Evolutionary conservation across 2,329 filamentous ascomycete species (phyloP), one percentile per base, ranked within the genome.

Genomic region (Colletotrichum karsti): DNA sequence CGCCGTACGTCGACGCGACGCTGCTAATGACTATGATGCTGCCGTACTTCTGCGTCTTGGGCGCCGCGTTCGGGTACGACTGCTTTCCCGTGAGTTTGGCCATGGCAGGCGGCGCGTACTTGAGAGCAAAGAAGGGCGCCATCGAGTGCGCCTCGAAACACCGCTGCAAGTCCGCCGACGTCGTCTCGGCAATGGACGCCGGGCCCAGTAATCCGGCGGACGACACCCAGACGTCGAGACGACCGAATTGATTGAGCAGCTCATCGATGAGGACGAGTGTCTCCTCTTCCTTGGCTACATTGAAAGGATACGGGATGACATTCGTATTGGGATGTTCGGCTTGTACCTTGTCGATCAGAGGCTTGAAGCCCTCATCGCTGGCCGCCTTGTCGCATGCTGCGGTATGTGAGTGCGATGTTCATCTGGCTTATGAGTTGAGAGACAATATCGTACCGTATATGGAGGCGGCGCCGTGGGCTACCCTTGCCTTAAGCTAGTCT

Each of bases 61-160:
- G 86, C 12, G 87, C 85, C 1, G 89, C 88, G 72, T 91, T 91
- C 0, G 86, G 81, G 72, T 91, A 91, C 46, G 85, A 82, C 69
- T 86, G 77, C 68, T 77, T 85, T 1, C 83, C 80, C 0, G 85
- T 85, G 7, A 85, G 83, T 74, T 91, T 91, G 18, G 79, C 82
- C 89, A 91, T 91, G 2, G 89, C 89, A 3, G 87, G 84, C 0
- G 88, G 88, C 0, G 87, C 88, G 72, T 90, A 90, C 74, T 91
- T 91, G 69, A 91, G 80, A 1, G 88, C 88, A 72, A 89, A 90
- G 80, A 91, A 91, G 2, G 89, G 88, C 7, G 87, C 87, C 77
- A 90, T 83, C 41, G 83, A 83, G 73, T 90, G 89, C 3, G 87
- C 85, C 73, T 90, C 87, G 74, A 90, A 90, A 69, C 85, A 86